A percentile compares a stretch with the other conserved stretches of the same genome.
Conservation (phyloP, 805 yeast genomes). For the Ogataea paraovalis region DNA sequence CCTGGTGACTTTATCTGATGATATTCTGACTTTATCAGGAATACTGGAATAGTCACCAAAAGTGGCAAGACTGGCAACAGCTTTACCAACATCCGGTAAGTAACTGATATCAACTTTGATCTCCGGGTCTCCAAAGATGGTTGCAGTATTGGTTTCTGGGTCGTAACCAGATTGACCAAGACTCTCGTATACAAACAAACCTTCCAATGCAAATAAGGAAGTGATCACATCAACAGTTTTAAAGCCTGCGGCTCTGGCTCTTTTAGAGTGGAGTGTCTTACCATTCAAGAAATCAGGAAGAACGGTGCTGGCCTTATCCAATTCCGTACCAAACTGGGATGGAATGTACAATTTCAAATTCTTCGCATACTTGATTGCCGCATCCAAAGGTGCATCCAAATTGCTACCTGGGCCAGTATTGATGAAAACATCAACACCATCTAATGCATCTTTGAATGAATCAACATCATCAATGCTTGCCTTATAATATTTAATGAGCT, state of each 20-base stretch:
- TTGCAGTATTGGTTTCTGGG: slow-evolving; percentile 25
- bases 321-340: slow-evolving; percentile 55
- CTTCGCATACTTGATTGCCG: slow-evolving; percentile 31
- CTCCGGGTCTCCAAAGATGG: slow-evolving; percentile 39
- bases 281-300: slow-evolving; percentile 8
- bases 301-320: slow-evolving; percentile 21
- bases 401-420: slow-evolving; percentile 33
- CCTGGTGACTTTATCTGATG: slow-evolving; percentile 38
- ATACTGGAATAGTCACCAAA: slow-evolving; percentile 30
- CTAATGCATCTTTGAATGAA: slow-evolving; percentile 35
- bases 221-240: slow-evolving; percentile 44
- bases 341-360: slow-evolving; percentile 51
- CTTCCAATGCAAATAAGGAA: slow-evolving; percentile 36
- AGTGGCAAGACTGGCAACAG: slow-evolving; percentile 39
- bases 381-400: slow-evolving; percentile 33
- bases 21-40: slow-evolving; percentile 42
- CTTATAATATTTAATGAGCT: slow-evolving; percentile 36
- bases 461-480: slow-evolving; percentile 30
- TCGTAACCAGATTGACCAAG: no score
- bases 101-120: slow-evolving; percentile 34
- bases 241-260: slow-evolving; percentile 40
- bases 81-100: slow-evolving; percentile 41
- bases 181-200: slow-evolving; percentile 32
- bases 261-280: slow-evolving; percentile 36
- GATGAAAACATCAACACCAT: slow-evolving; percentile 49